These are phyloP conservation scores for Sporothrix globosa DNA, from an alignment of 2,329 filamentous ascomycete genomes.

Conservation along the genomic window DNA sequence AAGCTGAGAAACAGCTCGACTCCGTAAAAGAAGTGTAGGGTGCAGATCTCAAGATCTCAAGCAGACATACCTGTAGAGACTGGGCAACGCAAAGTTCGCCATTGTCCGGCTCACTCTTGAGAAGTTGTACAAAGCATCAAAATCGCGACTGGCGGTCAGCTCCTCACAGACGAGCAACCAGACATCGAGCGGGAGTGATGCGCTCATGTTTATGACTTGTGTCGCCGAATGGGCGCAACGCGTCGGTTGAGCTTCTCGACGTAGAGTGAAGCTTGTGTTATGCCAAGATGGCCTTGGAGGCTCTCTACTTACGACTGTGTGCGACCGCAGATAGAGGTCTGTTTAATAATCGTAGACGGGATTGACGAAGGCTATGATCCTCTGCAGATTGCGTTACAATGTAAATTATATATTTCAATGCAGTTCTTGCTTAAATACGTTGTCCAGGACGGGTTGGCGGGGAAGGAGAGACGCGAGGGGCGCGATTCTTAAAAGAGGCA, in stretches of 20 bases:
- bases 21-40: not conserved
- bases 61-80: constrained; percentile 62
- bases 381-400: not conserved
- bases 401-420: not conserved
- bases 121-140: constrained; percentile 63
- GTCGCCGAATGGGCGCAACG: not conserved
- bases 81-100: constrained; percentile 61
- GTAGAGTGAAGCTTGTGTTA: not conserved
- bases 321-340: no score
- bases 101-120: constrained; percentile 59
- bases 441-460: not conserved
- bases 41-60: not conserved
- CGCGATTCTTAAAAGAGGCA: constrained; percentile 1
- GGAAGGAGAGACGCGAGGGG: constrained; percentile 26
- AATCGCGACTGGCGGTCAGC: constrained; percentile 59
- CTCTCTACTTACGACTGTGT: not conserved
- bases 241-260: not conserved
- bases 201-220: constrained; percentile 6
- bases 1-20: not conserved
- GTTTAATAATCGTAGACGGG: not conserved
- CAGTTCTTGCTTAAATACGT: not conserved
- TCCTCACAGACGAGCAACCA: constrained; percentile 64
- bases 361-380: not conserved
- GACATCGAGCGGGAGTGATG: constrained; percentile 59
- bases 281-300: not conserved